Base-by-base conservation (phyloP, 768 basidiomycete genomes). In the Russula abietina region DNA sequence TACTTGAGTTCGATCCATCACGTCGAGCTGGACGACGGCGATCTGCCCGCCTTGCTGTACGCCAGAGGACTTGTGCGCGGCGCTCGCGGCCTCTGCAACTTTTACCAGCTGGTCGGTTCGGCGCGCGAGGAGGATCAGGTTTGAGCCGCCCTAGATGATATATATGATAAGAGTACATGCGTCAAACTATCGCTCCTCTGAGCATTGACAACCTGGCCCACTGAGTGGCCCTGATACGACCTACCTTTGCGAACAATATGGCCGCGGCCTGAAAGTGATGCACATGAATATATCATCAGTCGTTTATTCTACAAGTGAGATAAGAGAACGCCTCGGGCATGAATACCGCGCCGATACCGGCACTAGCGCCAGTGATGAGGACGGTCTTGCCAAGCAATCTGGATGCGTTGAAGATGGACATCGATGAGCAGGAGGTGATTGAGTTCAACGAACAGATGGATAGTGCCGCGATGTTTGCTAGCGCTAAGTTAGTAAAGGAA, bases 361-460 rank as follows among this genome's bases (percentile, higher is more conserved):
- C 83, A 71, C 89, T 91, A 4, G 93, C 93, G 24, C 93, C 93
- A 32, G 93, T 96, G 64, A 96, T 81, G 55, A 96, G 81, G 61
- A 93, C 88, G 38, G 86, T 91, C 75, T 93, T 93, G 69, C 88
- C 88, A 45, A 87, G 72, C n/a, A 93, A 76, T 69, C 88, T 85
- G 56, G 88, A 82, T 48, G 87, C 79, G 72, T 88, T 89, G 82
- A 93, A 93, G 57, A 93, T 73, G 36, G 89, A 87, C 89, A 91
- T 91, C 57, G 64, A 70, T 70, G 67, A 45, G 45, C 10, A 45
- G 45, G 45, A 11, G n/a, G 17, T 9, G 43, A n/a, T n/a, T 45
- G 17, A 45, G 36, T 36, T 36, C 12, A 12, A 36, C 11, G 33
- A 33, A 2, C 8, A 36, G 36, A 36, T 12, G 4, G 5, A 12